Evolutionary conservation across 2,329 filamentous ascomycete genomes (phyloP).

Genomic region (Macrophomina pseudophaseolina): DNA sequence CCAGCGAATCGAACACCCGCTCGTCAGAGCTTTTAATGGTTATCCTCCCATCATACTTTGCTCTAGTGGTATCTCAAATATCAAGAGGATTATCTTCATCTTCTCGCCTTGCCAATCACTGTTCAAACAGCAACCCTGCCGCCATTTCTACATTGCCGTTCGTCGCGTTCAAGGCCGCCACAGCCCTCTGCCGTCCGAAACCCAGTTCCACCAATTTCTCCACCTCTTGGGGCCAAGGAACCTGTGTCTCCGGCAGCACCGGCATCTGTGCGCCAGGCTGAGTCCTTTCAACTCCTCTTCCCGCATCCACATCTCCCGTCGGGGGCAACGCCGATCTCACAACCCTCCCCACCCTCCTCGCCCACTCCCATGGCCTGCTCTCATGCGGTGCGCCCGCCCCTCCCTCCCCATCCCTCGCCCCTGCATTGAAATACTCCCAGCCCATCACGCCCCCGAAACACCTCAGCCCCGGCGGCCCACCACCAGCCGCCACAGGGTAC

Average conservation of each 20-base stretch:
- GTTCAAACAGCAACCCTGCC: slow-evolving; percentile 54
- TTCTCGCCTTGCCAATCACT: slow-evolving; percentile 23
- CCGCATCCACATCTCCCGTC: slow-evolving; percentile 32
- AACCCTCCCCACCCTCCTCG: slow-evolving; percentile 64
- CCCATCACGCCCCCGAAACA: slow-evolving; percentile 87
- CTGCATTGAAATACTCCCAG: slow-evolving; percentile 92
- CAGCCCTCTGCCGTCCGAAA: slow-evolving; percentile 52
- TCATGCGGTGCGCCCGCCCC: slow-evolving; percentile 61
- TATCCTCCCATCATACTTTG: background rate
- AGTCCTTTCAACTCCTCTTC: slow-evolving; percentile 13
- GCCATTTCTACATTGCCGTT: slow-evolving; percentile 57
- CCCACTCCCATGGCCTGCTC: slow-evolving; percentile 76
- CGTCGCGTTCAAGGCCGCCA: slow-evolving; percentile 54
- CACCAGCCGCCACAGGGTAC: slow-evolving; percentile 47
- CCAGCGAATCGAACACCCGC: no score
- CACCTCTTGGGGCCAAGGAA: slow-evolving; percentile 50
- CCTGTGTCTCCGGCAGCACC: slow-evolving; percentile 39
- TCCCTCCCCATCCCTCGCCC: slow-evolving; percentile 37
- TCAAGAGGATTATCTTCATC: background rate
- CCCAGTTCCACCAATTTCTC: slow-evolving; percentile 52
- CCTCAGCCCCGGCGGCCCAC: slow-evolving; percentile 36
- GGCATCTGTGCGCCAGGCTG: slow-evolving; percentile 29
- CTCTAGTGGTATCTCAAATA: slow-evolving; percentile 3
- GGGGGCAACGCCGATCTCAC: slow-evolving; percentile 38
- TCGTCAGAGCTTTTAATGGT: no score